Percentiles rank a stretch among this genome's conserved stretches.
Evolutionary conservation across 371 early-diverging fungal species (phyloP).

Genomic region (Chytridium lagenaria): DNA sequence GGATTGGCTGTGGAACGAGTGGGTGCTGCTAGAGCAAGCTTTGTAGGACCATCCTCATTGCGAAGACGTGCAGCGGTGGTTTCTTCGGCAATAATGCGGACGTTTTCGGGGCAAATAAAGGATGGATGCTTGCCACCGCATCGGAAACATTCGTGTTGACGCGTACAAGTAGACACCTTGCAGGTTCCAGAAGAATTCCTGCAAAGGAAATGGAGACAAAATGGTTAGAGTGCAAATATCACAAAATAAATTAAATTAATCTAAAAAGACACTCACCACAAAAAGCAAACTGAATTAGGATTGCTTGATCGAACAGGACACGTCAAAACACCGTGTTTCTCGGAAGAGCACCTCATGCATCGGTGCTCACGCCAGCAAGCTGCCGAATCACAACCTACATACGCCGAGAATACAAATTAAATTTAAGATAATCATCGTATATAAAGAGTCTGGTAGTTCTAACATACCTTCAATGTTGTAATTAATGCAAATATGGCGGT

Average conservation of each 20-base stretch:
- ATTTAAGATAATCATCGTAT: background rate
- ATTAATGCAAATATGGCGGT: conserved; percentile 6
- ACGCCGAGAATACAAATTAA: background rate
- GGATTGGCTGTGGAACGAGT: background rate
- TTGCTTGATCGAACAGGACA: background rate
- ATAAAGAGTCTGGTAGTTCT: background rate
- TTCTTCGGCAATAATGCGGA: background rate
- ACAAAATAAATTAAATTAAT: background rate
- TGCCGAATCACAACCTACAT: background rate
- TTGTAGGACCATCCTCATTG: background rate
- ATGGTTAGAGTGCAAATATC: background rate
- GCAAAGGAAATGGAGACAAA: too few species aligned
- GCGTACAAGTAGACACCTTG: background rate
- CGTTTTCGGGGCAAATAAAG: conserved; percentile 16
- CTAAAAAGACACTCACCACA: conserved; percentile 9
- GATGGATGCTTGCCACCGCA: conserved; percentile 7
- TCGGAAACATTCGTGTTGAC: conserved; percentile 12
- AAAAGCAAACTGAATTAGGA: background rate
- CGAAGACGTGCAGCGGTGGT: too few species aligned
- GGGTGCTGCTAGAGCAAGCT: background rate
- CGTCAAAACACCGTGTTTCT: background rate
- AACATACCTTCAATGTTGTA: conserved; percentile 6
- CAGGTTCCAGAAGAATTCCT: conserved; percentile 10
- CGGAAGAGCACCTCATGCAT: conserved; percentile 13
- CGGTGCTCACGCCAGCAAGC: conserved; percentile 9